Evolutionary conservation across 2,329 filamentous ascomycete species (phyloP).

Genomic region (Fusarium nelsonii): DNA sequence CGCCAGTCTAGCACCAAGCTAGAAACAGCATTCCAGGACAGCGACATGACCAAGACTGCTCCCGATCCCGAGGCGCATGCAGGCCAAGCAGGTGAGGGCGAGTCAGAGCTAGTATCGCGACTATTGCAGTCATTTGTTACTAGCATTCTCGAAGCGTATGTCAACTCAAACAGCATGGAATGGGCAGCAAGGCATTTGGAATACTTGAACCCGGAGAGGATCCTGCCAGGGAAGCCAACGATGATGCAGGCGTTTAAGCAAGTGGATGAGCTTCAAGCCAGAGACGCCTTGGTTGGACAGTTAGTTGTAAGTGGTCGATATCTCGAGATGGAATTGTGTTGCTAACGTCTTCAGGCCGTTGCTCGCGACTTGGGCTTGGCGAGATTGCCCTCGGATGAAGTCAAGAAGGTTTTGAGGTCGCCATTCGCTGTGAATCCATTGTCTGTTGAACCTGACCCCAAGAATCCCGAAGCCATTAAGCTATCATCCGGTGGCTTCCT

Average conservation of each 20-base stretch:
- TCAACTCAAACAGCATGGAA: constrained; percentile 69
- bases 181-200: constrained; percentile 77
- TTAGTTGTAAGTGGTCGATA: constrained; percentile 67
- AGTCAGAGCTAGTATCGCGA: constrained; percentile 71
- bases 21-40: constrained; percentile 67
- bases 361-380: constrained; percentile 71
- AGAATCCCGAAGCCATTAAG: constrained; percentile 64
- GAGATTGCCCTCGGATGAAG: constrained; percentile 59
- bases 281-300: constrained; percentile 77
- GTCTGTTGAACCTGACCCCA: constrained; percentile 59
- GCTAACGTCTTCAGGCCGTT: constrained; percentile 63
- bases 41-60: constrained; percentile 65
- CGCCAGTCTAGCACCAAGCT: constrained; percentile 69
- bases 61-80: constrained; percentile 70
- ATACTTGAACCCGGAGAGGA: constrained; percentile 72
- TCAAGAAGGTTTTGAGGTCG: constrained; percentile 60
- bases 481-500: constrained; percentile 70
- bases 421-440: constrained; percentile 61
- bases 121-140: constrained; percentile 83
- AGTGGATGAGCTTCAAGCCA: constrained; percentile 69
- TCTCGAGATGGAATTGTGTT: neutral
- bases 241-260: constrained; percentile 74
- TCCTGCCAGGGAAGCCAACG: constrained; percentile 71
- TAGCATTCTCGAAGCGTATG: constrained; percentile 79
- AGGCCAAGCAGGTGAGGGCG: constrained; percentile 60